Conservation (phyloP, 768 basidiomycete genomes). For the Hemileccinum impolitum region DNA sequence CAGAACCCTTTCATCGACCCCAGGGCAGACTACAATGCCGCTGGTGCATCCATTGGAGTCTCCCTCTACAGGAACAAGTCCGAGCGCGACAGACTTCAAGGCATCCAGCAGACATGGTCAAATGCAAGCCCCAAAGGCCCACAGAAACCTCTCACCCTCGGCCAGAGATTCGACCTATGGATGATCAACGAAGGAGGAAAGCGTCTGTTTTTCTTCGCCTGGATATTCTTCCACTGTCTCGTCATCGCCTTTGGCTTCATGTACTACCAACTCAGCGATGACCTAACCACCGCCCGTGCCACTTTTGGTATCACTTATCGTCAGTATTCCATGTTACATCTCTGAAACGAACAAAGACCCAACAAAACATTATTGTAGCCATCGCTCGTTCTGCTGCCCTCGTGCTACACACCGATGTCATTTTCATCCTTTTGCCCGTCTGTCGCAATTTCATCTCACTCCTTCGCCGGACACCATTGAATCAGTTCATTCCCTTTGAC, state of each 20-base stretch:
- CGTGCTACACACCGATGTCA: conserved; percentile 85
- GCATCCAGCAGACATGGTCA: conserved; percentile 66
- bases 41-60: conserved; percentile 26
- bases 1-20: conserved; percentile 47
- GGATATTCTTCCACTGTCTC: conserved; percentile 77
- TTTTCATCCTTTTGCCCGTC: conserved; percentile 91
- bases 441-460: conserved; percentile 94
- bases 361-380: conserved; percentile 39
- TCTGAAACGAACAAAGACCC: background rate
- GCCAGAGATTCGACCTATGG: conserved; percentile 65
- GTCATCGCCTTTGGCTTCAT: conserved; percentile 75
- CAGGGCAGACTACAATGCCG: conserved; percentile 26
- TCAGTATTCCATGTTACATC: conserved; percentile 34
- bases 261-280: conserved; percentile 80
- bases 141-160: conserved; percentile 38
- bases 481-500: conserved; percentile 88
- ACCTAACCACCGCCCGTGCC: conserved; percentile 58
- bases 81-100: conserved; percentile 80
- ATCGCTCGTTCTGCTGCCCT: conserved; percentile 88
- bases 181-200: conserved; percentile 91
- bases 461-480: conserved; percentile 81
- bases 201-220: conserved; percentile 73
- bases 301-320: conserved; percentile 78
- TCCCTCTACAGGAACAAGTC: conserved; percentile 83
- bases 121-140: conserved; percentile 26